Percentiles rank a stretch among this genome's conserved stretches.
Conservation (phyloP, 2,329 filamentous ascomycete genomes). For the Aureobasidium sp. region DNA sequence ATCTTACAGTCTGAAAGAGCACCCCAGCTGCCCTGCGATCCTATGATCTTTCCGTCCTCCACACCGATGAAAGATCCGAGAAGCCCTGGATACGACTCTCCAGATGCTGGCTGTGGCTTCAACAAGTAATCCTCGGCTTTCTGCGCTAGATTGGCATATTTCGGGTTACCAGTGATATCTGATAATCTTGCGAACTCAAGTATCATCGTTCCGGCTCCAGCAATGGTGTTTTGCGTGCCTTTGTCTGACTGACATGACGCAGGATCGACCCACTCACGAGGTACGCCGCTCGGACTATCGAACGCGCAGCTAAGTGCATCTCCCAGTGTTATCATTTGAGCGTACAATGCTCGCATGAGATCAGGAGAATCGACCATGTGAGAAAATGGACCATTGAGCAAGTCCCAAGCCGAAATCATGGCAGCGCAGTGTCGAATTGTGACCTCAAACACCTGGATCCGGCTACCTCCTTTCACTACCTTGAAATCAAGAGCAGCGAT, state of each 20-base stretch:
- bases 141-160: conserved; percentile 17
- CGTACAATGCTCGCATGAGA: conserved; percentile 15
- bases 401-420: conserved; percentile 21
- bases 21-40: conserved; percentile 25
- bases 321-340: conserved; percentile 18
- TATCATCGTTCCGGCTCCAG: conserved; percentile 18
- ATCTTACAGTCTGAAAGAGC: conserved; percentile 21
- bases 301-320: conserved; percentile 19
- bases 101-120: conserved; percentile 14
- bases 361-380: conserved; percentile 12
- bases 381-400: conserved; percentile 18
- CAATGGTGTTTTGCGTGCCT: conserved; percentile 18
- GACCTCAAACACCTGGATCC: conserved; percentile 20
- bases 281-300: conserved; percentile 17
- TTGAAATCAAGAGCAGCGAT: conserved; percentile 18
- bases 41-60: conserved; percentile 19
- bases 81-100: conserved; percentile 24
- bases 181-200: conserved; percentile 20
- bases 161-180: conserved; percentile 19
- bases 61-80: conserved; percentile 22
- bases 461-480: conserved; percentile 12
- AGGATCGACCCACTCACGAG: conserved; percentile 21
- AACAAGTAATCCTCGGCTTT: conserved; percentile 18
- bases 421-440: conserved; percentile 20
- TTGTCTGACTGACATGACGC: conserved; percentile 17